These are phyloP conservation scores for Helicostylum pulchrum DNA, from an alignment of 192 early-diverging fungal genomes.

Conservation along the genomic window DNA sequence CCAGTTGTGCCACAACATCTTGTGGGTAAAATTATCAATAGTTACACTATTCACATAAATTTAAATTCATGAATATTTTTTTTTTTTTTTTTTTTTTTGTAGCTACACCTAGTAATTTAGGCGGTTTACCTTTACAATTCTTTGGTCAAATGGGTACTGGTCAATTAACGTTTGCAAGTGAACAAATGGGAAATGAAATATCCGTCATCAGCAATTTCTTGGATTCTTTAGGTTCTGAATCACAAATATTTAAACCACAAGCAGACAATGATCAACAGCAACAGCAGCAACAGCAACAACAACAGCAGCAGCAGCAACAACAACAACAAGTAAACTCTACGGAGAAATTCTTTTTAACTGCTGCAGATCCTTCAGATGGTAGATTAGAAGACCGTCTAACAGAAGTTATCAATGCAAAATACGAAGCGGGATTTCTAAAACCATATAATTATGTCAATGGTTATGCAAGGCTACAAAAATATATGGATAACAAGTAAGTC, in stretches of 20 bases:
- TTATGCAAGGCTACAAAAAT: conserved; percentile 83
- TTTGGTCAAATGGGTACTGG: conserved; percentile 37
- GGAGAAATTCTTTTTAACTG: conserved; percentile 87
- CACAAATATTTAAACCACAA: conserved; percentile 11
- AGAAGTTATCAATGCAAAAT: conserved; percentile 92
- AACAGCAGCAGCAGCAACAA: conserved; percentile 16
- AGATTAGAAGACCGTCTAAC: conserved; percentile 84
- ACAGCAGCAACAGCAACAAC: conserved; percentile 16
- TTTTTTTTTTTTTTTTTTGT: background rate
- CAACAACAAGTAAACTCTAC: conserved; percentile 18
- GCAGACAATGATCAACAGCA: background rate
- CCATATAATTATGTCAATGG: conserved; percentile 97
- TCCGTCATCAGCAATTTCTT: conserved; percentile 66
- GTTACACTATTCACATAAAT: background rate
- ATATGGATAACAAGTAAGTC: conserved; percentile 81
- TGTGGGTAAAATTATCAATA: conserved; percentile 7
- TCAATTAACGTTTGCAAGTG: conserved; percentile 71
- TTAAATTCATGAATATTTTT: background rate
- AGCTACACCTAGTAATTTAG: conserved; percentile 25
- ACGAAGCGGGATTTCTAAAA: conserved; percentile 91
- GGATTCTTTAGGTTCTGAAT: conserved; percentile 45
- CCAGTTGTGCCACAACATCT: conserved; percentile 9
- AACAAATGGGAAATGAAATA: conserved; percentile 75
- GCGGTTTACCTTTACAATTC: conserved; percentile 33
- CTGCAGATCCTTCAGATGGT: conserved; percentile 88